Evolutionary conservation across 2,329 filamentous ascomycete genomes (phyloP), one percentile per base, ranked within the genome.

Genomic region (Calonectria pauciramosa): DNA sequence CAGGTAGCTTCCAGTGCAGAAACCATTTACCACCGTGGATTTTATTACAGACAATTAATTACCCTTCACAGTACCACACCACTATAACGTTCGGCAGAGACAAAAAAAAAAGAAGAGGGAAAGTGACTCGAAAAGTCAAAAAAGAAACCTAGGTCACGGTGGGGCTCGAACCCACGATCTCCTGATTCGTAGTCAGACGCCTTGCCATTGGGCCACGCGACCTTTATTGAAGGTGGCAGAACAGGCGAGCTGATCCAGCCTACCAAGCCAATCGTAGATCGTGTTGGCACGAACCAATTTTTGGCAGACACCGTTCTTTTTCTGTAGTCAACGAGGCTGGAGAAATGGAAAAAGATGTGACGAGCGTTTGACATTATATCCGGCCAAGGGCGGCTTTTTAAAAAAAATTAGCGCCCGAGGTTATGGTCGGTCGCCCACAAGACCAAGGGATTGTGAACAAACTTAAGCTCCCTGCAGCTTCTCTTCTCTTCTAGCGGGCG

Each of bases 181-280:
- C 80, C 81, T 82, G 81, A 82, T 82, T 82, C 81, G 81, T 82
- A 82, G 81, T 81, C 80, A 82, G 81, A 82, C 80, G 80, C 81
- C 80, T 81, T 82, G 80, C 81, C 80, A 82, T 82, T 82, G 78
- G 79, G 79, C 79, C 79, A 81, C 79, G 79, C 71, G 71, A 73
- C 71, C 71, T 47, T 11, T 47, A 3, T 4, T 47, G 44, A 5
- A 1, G 0, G 1, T 47, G 44, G 44, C 18, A 18, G 44, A 23
- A 1, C 1, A 2, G n/a, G 3, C 3, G 20, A 1, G n/a, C n/a
- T 23, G 2, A 47, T 47, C 10, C 44, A 23, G 11, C 5, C 44
- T 47, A 47, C 20, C 9, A 47, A 11, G 9, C n/a, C 13, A 8
- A 13, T 5, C 23, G 10, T 10, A 2, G 44, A n/a, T 18, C 7